Conservation (phyloP, 2,329 filamentous ascomycete species). For the Saccharata proteae region DNA sequence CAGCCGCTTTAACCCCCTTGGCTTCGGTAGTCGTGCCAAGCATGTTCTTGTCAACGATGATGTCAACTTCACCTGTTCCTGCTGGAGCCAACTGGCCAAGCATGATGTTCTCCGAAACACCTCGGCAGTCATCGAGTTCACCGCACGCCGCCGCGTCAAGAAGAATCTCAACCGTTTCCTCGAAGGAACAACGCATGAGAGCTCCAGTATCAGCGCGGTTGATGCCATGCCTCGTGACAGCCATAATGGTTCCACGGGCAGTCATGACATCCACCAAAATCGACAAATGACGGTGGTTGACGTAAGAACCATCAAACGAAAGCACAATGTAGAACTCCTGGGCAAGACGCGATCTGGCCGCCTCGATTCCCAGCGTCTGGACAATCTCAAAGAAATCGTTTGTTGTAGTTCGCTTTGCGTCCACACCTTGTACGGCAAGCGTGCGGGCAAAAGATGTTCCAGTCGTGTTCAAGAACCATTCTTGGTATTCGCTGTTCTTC, state of each 20-base stretch:
- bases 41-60: conserved; percentile 89
- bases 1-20: conserved; percentile 49
- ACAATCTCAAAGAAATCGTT: conserved; percentile 95
- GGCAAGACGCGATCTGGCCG: conserved; percentile 73
- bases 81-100: conserved; percentile 93
- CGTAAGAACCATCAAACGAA: conserved; percentile 97
- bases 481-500: conserved; percentile 62
- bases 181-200: conserved; percentile 98
- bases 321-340: conserved; percentile 84
- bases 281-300: conserved; percentile 95
- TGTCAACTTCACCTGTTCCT: conserved; percentile 92
- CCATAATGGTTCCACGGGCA: conserved; percentile 83
- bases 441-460: conserved; percentile 80
- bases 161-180: conserved; percentile 97
- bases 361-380: conserved; percentile 92
- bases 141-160: conserved; percentile 89
- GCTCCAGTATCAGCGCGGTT: conserved; percentile 96
- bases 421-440: conserved; percentile 76
- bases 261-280: conserved; percentile 97
- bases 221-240: conserved; percentile 95
- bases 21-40: conserved; percentile 79
- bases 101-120: conserved; percentile 98
- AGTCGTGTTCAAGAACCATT: conserved; percentile 93
- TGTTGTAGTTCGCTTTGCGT: conserved; percentile 74
- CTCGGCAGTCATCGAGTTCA: conserved; percentile 93